phyloP scores from a whole-genome alignment of 2,329 filamentous ascomycete genomes.

The Botrytis fragariae region DNA sequence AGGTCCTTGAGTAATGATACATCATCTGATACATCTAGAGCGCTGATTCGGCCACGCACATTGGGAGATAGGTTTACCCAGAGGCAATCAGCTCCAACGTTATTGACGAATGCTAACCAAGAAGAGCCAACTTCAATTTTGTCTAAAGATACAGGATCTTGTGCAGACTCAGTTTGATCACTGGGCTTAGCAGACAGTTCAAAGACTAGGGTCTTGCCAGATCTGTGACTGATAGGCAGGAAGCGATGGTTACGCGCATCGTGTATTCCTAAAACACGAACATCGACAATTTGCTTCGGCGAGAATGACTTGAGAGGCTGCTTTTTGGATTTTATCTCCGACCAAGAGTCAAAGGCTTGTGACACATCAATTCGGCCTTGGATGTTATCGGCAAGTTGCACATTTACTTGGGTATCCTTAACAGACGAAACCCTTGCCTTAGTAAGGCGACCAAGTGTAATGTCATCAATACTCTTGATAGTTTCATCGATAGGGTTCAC shows the following conservation, averaged over 20 bases:
- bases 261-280: slow-evolving; percentile 81
- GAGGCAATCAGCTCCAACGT: slow-evolving; percentile 71
- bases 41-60: slow-evolving; percentile 77
- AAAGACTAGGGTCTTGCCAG: slow-evolving; percentile 73
- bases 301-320: slow-evolving; percentile 74
- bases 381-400: slow-evolving; percentile 80
- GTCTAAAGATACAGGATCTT: slow-evolving; percentile 66
- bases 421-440: slow-evolving; percentile 79
- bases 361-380: slow-evolving; percentile 93
- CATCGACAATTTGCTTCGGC: slow-evolving; percentile 66
- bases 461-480: slow-evolving; percentile 65
- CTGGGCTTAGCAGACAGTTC: slow-evolving; percentile 82
- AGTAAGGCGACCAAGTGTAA: slow-evolving; percentile 68
- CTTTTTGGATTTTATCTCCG: slow-evolving; percentile 80
- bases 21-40: slow-evolving; percentile 85
- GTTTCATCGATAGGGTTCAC: slow-evolving; percentile 63
- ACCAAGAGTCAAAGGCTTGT: slow-evolving; percentile 84
- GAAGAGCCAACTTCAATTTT: slow-evolving; percentile 69
- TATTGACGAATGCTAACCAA: slow-evolving; percentile 87
- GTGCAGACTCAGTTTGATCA: slow-evolving; percentile 49
- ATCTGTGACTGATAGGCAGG: slow-evolving; percentile 83
- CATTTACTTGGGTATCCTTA: slow-evolving; percentile 90
- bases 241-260: slow-evolving; percentile 89
- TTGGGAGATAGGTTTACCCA: slow-evolving; percentile 92
- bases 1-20: slow-evolving; percentile 75